Base-by-base conservation (phyloP, 2,329 filamentous ascomycete species). In the Beauveria scarabaeidicola region DNA sequence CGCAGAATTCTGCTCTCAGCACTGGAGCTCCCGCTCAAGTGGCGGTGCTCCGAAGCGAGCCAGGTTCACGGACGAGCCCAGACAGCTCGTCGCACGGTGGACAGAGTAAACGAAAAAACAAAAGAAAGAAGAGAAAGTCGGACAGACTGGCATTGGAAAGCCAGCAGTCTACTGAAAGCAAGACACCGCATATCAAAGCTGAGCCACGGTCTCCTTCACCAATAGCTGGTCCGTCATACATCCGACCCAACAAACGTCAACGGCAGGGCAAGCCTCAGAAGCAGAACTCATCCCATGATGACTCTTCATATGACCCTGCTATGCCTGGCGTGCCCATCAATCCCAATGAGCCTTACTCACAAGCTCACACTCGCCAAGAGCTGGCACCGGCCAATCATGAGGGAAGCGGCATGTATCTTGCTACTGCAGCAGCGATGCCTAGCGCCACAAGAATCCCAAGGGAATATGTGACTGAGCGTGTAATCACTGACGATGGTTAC, bases 201-300 rank as follows among this genome's bases (percentile, higher is more conserved):
- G 85, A 88, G 67, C 85, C 85, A n/a, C 78, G 76, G 52, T 88
- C 85, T 2, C 80, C 82, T 1, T 87, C 84, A 7, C 84, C 83
- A 9, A 70, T 85, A 54, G 74, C 74, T 62, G 78, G 78, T 19
- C 78, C 78, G 21, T 75, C 80, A n/a, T 77, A 79, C 61, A 70
- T 77, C 36, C 78, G 82, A 52, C 80, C 84, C 10, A 75, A 74
- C 64, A 87, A 87, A 68, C 79, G 84, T 54, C 78, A 79, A 66
- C 78, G 79, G 63, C 77, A 81, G 50, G 70, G 72, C 29, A 71
- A 75, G 48, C 75, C 73, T 52, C 76, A 77, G 60, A 72, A 62
- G 53, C 65, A 68, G 36, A 69, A 62, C 5, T 5, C 51, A 40
- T 6, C 47, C 6, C 52, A 46, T 38, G 56, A 59, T 15, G 51